Evolutionary conservation across 2,329 filamentous ascomycete genomes (phyloP).

Genomic region (Dendryphion nanum): DNA sequence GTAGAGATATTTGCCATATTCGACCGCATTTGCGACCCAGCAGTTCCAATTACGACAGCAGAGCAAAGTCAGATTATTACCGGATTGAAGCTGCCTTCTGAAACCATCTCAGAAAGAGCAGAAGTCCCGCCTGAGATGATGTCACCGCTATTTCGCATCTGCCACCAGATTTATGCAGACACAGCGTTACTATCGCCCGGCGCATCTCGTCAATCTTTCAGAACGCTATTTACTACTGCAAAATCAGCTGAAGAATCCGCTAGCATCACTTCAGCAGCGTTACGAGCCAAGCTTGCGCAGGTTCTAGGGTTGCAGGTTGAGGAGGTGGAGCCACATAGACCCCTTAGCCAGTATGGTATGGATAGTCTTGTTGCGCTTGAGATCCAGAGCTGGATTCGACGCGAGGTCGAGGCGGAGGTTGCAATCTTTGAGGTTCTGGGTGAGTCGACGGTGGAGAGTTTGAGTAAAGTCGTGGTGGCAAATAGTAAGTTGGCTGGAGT

Average conservation of each 20-base stretch:
- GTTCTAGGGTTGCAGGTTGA: not conserved
- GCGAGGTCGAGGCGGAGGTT: not conserved
- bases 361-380: conserved; percentile 4
- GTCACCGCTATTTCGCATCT: not conserved
- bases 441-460: not conserved
- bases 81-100: not conserved
- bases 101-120: not conserved
- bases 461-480: not conserved
- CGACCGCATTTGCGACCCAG: not conserved
- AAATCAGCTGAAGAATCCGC: not conserved
- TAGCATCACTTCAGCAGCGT: not conserved
- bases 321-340: conserved; percentile 1
- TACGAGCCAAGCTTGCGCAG: not conserved
- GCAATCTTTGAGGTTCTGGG: conserved; percentile 3
- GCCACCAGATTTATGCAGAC: not conserved
- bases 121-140: not conserved
- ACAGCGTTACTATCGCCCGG: not conserved
- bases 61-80: conserved; percentile 1
- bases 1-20: not conserved
- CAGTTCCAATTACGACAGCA: not conserved
- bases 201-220: not conserved
- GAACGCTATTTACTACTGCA: not conserved
- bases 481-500: conserved; percentile 1
- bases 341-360: conserved; percentile 2
- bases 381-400: conserved; percentile 1